Percentiles rank a stretch among this genome's conserved stretches.
Evolutionary conservation across 345 rosid genomes (phyloP).

Genomic region (Camelina laxa): DNA sequence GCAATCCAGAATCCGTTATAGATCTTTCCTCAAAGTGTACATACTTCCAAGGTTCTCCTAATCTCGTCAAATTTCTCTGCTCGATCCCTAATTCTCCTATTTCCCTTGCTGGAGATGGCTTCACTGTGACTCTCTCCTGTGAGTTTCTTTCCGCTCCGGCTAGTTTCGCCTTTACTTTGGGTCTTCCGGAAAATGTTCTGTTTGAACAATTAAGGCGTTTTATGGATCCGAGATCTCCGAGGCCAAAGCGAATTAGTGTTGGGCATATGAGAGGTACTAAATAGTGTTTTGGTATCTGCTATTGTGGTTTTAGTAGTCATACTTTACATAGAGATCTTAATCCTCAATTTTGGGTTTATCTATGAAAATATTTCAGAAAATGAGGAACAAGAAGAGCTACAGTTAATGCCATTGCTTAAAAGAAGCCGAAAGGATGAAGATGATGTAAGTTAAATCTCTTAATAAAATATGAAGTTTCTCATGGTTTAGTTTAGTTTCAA

Average conservation of each 20-base stretch:
- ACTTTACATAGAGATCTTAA: neutral
- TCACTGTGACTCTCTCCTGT: conserved; percentile 38
- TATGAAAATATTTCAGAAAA: conserved; percentile 13
- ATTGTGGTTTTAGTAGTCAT: neutral
- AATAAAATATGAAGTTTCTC: neutral
- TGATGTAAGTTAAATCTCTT: conserved; percentile 32
- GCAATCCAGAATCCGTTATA: conserved; percentile 21
- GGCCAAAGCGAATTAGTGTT: conserved; percentile 5
- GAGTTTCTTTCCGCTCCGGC: conserved; percentile 37
- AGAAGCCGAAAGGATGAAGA: conserved; percentile 27
- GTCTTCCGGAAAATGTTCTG: conserved; percentile 22
- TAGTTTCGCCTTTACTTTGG: conserved; percentile 23
- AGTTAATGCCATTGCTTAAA: conserved; percentile 34
- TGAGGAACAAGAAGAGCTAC: conserved; percentile 24
- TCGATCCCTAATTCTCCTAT: conserved; percentile 44
- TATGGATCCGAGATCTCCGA: conserved; percentile 19
- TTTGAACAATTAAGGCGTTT: conserved; percentile 15
- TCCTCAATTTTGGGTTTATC: conserved; percentile 5
- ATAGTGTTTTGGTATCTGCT: conserved; percentile 8
- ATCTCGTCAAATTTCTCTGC: conserved; percentile 29
- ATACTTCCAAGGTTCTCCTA: conserved; percentile 28
- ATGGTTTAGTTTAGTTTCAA: neutral
- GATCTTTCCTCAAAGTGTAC: conserved; percentile 29
- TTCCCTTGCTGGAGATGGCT: conserved; percentile 36
- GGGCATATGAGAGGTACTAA: conserved; percentile 33